Base-by-base conservation (phyloP, 2,329 filamentous ascomycete species). In the Cordyceps javanica region DNA sequence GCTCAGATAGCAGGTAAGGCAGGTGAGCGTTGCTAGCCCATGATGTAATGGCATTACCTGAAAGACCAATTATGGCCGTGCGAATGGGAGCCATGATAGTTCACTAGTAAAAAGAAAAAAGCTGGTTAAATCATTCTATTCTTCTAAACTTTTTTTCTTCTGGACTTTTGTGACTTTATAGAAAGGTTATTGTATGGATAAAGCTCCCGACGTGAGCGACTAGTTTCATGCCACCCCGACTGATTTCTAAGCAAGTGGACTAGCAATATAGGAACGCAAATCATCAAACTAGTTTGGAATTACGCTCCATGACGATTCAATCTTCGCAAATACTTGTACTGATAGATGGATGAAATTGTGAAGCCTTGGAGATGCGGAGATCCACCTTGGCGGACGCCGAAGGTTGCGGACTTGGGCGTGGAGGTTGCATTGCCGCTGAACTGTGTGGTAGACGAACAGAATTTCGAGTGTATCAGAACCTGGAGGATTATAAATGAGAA, bases 21-120 rank as follows among this genome's bases (percentile, higher is more conserved):
- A 87, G 75, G 63, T 87, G 84, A 2, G 78, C 81, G 26, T 65
- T 62, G 32, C 70, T 73, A 2, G 81, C 82, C 83, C 83, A 87
- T 0, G 76, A 75, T 5, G 74, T 75, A 30, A 73, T 73, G 51
- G 79, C 77, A 2, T 73, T 72, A 55, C 77, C 70, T 1, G 80
- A 84, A 54, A 86, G 79, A 46, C 82, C 83, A 59, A 85, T 73
- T n/a, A 86, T 72, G 30, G 77, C 83, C 16, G 81, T 69, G 54
- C 80, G 77, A 59, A 84, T 82, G 10, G 75, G 78, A 38, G 78
- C 65, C 76, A 81, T 70, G 19, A 10, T n/a, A 23, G 6, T 28
- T n/a, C 19, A 2, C 8, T 45, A 7, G 25, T 1, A n/a, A n/a
- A 25, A 0, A 10, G 3, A 14, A 9, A 4, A n/a, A n/a, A 10